Base-by-base conservation (phyloP, 2,329 filamentous ascomycete species). In the Arthrobotrys entomopaga region DNA sequence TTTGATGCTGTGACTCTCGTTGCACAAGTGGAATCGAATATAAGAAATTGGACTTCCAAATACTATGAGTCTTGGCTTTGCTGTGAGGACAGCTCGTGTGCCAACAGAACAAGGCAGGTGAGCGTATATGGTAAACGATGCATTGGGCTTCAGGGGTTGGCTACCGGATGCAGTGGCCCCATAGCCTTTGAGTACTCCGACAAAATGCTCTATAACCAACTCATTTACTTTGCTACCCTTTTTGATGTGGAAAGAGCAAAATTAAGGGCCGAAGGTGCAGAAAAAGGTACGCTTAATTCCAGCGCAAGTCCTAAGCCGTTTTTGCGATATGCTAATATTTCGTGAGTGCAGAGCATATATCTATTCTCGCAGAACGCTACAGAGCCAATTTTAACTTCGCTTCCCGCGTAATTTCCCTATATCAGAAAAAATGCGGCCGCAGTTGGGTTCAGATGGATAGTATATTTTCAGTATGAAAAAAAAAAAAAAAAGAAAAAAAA, bases 371-470 rank as follows among this genome's bases (percentile, higher is more conserved):
- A 2, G 91, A 93, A 80, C 89, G 93, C 81, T 99, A 99, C 81
- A 87, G 91, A 69, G 84, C 86, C 43, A 85, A 92, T 75, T 98
- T 98, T 80, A 87, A 82, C 10, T 92, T 91, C 0, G 83, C 94
- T 77, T 91, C 89, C 84, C 85, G 86, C 5, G 88, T 93, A 13
- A 91, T 97, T 3, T 92, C 94, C 77, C 88, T 84, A 79, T 96
- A 96, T 82, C 82, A 97, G 78, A 92, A 92, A 79, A 95, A 94
- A 83, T 96, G 93, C 81, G 93, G 93, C 24, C 85, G 92, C 78
- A 91, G 93, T 82, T 97, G 92, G 92, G 93, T 97, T 60, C 90
- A 92, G 77, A 97, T 97, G 93, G 92, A 95, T 82, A 89, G 85
- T 77, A 82, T 97, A 76, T 97, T 97, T 84, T 87, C 82, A 85